phyloP scores from a whole-genome alignment of 2,329 filamentous ascomycete species.

The Pseudocercospora crystallina region DNA sequence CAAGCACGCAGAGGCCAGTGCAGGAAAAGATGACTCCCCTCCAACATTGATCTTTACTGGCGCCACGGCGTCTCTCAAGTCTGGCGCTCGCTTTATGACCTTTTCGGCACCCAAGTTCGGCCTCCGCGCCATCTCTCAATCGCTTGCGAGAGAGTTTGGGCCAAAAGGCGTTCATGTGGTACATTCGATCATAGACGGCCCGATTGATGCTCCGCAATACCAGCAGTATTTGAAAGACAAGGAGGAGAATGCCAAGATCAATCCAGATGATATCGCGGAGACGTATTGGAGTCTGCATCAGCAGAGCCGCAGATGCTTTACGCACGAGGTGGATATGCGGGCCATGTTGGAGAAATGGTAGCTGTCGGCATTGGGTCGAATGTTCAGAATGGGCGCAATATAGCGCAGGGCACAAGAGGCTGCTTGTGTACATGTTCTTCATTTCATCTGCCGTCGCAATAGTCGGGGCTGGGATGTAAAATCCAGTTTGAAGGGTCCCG shows the following conservation, averaged over 20 bases:
- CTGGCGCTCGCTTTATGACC: constrained; percentile 63
- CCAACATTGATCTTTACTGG: constrained; percentile 81
- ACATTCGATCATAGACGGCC: constrained; percentile 71
- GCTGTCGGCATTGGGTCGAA: too few relatives aligned
- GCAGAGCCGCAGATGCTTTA: constrained; percentile 74
- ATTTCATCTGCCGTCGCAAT: too few relatives aligned
- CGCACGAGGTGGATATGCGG: constrained; percentile 74
- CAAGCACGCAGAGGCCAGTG: constrained; percentile 49
- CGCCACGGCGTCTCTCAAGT: constrained; percentile 74
- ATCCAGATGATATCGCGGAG: constrained; percentile 78
- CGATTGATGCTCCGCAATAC: constrained; percentile 74
- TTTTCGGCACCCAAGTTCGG: constrained; percentile 82
- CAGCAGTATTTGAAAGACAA: constrained; percentile 57
- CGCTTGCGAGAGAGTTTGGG: constrained; percentile 76
- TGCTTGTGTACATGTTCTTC: too few relatives aligned
- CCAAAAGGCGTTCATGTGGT: constrained; percentile 79
- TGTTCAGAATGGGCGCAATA: too few relatives aligned
- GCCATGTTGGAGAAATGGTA: constrained; percentile 81
- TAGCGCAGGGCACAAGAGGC: too few relatives aligned
- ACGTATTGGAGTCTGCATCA: constrained; percentile 81
- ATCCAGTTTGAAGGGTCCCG: too few relatives aligned
- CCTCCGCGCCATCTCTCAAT: constrained; percentile 69
- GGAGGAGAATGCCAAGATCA: constrained; percentile 64
- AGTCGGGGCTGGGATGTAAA: too few relatives aligned
- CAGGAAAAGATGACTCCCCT: constrained; percentile 54